These are phyloP conservation scores for Amesomyces nigricolor DNA, from an alignment of 2,329 filamentous ascomycete genomes.

Conservation along the genomic window DNA sequence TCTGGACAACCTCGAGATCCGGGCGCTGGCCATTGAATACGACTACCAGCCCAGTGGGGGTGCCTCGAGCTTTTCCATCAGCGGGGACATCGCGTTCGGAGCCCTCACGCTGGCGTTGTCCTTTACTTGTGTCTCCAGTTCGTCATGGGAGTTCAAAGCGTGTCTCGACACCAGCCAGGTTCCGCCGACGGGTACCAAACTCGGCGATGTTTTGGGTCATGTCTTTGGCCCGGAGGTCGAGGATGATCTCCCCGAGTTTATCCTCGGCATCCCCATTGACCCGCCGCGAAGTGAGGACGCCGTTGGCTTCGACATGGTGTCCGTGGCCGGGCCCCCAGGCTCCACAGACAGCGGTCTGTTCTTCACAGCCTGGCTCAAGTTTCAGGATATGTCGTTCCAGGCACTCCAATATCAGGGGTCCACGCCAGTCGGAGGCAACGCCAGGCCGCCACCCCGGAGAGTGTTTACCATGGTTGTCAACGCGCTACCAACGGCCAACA, in stretches of 20 bases:
- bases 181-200: slow-evolving; percentile 1
- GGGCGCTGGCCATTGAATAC: slow-evolving; percentile 18
- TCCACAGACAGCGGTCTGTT: neutral
- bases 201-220: neutral
- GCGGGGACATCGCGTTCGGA: slow-evolving; percentile 6
- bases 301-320: slow-evolving; percentile 5
- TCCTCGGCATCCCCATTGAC: slow-evolving; percentile 2
- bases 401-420: slow-evolving; percentile 5
- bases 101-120: slow-evolving; percentile 1
- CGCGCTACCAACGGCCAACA: slow-evolving; percentile 22
- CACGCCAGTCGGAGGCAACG: slow-evolving; percentile 11
- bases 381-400: neutral
- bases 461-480: slow-evolving; percentile 19
- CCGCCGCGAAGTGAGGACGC: slow-evolving; percentile 1
- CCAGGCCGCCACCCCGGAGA: slow-evolving; percentile 5
- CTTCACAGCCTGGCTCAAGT: slow-evolving; percentile 4
- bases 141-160: slow-evolving; percentile 7
- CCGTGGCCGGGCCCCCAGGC: neutral
- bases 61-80: slow-evolving; percentile 3
- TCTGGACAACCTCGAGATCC: slow-evolving; percentile 16
- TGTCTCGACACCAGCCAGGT: slow-evolving; percentile 2
- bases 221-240: neutral
- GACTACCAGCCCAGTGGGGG: slow-evolving; percentile 11
- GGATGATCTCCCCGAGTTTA: slow-evolving; percentile 2
- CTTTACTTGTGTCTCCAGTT: slow-evolving; percentile 1